Evolutionary conservation across 2,329 filamentous ascomycete species (phyloP), one percentile per base, ranked within the genome.

Genomic region (Colletotrichum filicis): DNA sequence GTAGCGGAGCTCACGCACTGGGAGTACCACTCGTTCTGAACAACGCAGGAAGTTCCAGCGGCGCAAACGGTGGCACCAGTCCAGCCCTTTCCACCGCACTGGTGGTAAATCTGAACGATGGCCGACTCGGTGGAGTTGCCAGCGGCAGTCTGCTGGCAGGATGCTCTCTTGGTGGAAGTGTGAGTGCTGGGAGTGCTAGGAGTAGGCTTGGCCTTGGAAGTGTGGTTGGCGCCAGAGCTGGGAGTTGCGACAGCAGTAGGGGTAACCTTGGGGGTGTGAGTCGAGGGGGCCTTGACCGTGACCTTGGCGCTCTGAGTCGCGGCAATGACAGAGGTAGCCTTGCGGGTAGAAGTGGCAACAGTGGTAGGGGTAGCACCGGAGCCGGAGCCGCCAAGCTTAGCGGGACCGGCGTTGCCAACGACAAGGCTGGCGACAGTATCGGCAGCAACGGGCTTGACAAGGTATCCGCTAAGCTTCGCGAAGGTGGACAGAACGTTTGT

Each of bases 1-100:
- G 46, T 42, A 19, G 49, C 79, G 77, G 19, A 78, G 86, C 1
- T 80, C 83, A 30, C 87, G 88, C 74, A 91, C 74, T 91, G 89
- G 86, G 85, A 91, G 77, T 92, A 92, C 79, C 87, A 76, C 37
- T 68, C 53, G 35, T 74, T 76, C 28, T 74, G 72, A 2, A 60
- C 74, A n/a, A 61, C 56, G 59, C 74, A 76, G 24, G 59, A 59
- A 1, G 59, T 66, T 74, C 78, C 79, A 22, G 75, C 52, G 26
- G 60, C 76, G 52, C 79, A 80, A 24, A 68, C 66, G 5, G 77
- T 79, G 26, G 76, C 62, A 9, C 78, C 79, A 26, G 70, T 76
- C 59, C 62, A 80, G 62, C 72, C 65, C 2, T 61, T 74, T 16
- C 79, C 79, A 28, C 78, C 78, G 26, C 79, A 80, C 65, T 80